Evolutionary conservation across 2,329 filamentous ascomycete genomes (phyloP).

Genomic region (Beauveria pseudobassiana): DNA sequence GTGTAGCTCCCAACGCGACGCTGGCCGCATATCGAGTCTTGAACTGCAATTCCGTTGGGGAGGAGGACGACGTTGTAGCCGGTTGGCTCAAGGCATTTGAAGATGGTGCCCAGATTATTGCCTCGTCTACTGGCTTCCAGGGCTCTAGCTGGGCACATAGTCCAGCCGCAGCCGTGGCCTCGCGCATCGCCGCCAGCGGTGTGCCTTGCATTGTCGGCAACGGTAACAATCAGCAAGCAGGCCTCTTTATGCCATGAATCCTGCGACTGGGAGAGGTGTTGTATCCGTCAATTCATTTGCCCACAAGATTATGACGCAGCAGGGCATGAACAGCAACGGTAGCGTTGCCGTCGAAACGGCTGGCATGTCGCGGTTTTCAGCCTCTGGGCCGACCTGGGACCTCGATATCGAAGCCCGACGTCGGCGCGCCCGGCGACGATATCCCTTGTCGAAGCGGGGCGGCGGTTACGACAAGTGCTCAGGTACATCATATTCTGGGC

Average conservation of each 20-base stretch:
- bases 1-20: background rate
- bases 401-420: background rate
- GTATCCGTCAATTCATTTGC: conserved; percentile 6
- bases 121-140: background rate
- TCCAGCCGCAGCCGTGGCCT: background rate
- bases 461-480: background rate
- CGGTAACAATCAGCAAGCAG: background rate
- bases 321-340: background rate
- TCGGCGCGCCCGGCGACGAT: background rate
- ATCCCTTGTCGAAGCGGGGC: background rate
- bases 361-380: background rate
- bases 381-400: background rate
- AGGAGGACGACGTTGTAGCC: background rate
- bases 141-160: background rate
- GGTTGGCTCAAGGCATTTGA: background rate
- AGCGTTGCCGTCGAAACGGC: background rate
- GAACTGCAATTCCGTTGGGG: background rate
- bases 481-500: background rate
- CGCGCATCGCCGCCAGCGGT: background rate
- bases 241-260: background rate
- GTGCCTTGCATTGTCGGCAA: conserved; percentile 1
- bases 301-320: background rate
- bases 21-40: background rate
- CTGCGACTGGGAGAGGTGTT: conserved; percentile 1
- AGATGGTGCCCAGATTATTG: conserved; percentile 10